Base-by-base conservation (phyloP, 176 grass and related monocot genomes). In the Cenchrus fungigraminus region DNA sequence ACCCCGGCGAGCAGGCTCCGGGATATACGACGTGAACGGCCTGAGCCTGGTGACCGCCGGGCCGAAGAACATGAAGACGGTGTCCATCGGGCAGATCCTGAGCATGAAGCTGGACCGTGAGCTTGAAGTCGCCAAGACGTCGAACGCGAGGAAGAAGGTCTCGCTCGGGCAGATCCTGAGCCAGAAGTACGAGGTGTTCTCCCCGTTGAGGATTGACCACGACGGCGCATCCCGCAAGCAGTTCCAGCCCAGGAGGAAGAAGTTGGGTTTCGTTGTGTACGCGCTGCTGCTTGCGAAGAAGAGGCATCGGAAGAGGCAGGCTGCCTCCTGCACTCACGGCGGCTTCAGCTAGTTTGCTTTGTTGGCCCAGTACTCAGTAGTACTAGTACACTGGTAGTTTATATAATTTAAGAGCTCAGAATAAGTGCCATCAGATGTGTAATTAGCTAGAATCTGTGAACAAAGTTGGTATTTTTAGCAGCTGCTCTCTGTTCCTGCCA, bases 61-160 rank as follows among this genome's bases (percentile, higher is more conserved):
- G 3, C 86, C 91, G 2, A 85, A 79, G 9, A 83, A 34, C 42
- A 13, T 82, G 3, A 87, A 68, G 16, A 31, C 93, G 6, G 64
- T 99, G 80, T 99, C 97, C 42, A 96, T 99, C 57, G 97, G 97
- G 3, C 88, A 99, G 88, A 99, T 99, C 78, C 88, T 99, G n/a
- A 96, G 82, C 81, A 99, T 88, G 91, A 99, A 99, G 71, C 84
- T 99, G 42, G 91, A 82, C 55, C 77, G 60, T 0, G 90, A 94
- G 79, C 56, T 87, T 1, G 97, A 92, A 17, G 43, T 57, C n/a
- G 20, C 79, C n/a, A 90, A 68, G 74, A 77, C 13, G 17, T 19
- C 63, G 0, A 67, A 63, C 5, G 9, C 83, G 25, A 87, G 74
- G 76, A 82, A 81, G 64, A 95, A 86, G 70, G 84, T 94, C 22